Evolutionary conservation across 2,329 filamentous ascomycete genomes (phyloP).

Genomic region (Penicillium sp.): DNA sequence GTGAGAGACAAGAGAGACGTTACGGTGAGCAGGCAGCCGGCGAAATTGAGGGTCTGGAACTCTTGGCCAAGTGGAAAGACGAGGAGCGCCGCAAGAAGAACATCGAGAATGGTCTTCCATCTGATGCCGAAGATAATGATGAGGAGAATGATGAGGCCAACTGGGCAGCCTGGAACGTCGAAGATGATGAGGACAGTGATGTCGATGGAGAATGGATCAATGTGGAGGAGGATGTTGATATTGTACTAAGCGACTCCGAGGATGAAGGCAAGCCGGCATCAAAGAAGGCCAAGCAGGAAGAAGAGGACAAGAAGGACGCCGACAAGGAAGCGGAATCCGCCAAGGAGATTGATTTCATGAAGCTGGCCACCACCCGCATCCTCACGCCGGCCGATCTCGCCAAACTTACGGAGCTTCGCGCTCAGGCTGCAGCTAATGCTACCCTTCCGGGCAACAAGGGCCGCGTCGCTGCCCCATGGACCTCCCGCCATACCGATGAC

Average conservation of each 20-base stretch:
- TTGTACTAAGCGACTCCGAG: conserved; percentile 68
- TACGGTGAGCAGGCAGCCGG: conserved; percentile 81
- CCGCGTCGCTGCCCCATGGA: conserved; percentile 47
- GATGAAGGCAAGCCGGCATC: conserved; percentile 61
- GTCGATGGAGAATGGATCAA: conserved; percentile 92
- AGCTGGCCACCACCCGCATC: conserved; percentile 86
- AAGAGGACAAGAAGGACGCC: conserved; percentile 29
- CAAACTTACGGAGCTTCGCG: conserved; percentile 84
- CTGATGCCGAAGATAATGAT: conserved; percentile 59
- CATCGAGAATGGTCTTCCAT: conserved; percentile 63
- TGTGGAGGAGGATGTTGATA: conserved; percentile 77
- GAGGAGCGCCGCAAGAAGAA: conserved; percentile 76
- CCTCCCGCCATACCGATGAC: conserved; percentile 73
- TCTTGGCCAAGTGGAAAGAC: conserved; percentile 90
- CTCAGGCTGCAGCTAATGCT: conserved; percentile 68
- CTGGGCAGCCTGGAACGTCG: conserved; percentile 60
- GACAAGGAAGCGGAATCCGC: conserved; percentile 39
- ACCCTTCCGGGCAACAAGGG: conserved; percentile 46
- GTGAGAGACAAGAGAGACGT: conserved; percentile 70
- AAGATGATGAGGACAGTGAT: conserved; percentile 57
- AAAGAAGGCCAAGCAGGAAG: conserved; percentile 62
- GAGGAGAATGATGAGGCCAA: conserved; percentile 60
- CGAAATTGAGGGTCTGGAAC: conserved; percentile 85
- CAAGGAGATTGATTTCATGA: conserved; percentile 41
- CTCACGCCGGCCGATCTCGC: conserved; percentile 94